phyloP scores from a whole-genome alignment of 2,329 filamentous ascomycete genomes.

The Apiospora phragmitis region DNA sequence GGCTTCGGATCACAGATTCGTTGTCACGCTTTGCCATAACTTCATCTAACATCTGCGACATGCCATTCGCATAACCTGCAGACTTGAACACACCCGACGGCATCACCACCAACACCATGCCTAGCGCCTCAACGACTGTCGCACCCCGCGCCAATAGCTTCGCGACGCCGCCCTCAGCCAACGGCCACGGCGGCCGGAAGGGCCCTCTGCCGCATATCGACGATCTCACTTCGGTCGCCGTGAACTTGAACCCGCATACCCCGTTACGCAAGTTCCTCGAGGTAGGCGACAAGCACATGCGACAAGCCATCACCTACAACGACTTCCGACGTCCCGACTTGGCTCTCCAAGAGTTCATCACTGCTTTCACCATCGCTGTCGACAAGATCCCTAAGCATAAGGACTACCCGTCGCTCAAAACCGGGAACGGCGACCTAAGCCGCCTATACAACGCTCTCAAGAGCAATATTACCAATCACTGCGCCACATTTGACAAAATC shows the following conservation, averaged over 20 bases:
- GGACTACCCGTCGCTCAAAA: conserved; percentile 67
- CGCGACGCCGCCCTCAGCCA: conserved; percentile 11
- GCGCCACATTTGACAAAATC: conserved; percentile 54
- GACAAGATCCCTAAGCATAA: conserved; percentile 75
- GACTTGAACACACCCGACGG: not conserved
- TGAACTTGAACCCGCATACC: conserved; percentile 48
- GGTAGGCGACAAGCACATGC: conserved; percentile 52
- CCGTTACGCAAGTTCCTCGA: conserved; percentile 56
- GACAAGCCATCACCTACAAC: conserved; percentile 61
- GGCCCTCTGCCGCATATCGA: conserved; percentile 53
- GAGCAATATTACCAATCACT: conserved; percentile 48
- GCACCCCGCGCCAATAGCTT: conserved; percentile 18
- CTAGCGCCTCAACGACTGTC: conserved; percentile 18
- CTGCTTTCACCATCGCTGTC: conserved; percentile 76
- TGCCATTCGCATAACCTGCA: not conserved
- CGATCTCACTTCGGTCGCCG: conserved; percentile 48
- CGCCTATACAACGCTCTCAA: conserved; percentile 52
- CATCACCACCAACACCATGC: conserved; percentile 18
- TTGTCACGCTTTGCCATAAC: not conserved
- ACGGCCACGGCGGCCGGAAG: conserved; percentile 25
- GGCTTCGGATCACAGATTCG: not conserved
- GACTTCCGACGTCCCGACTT: conserved; percentile 68
- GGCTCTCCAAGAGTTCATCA: conserved; percentile 82
- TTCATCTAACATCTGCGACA: not conserved
- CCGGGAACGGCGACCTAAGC: conserved; percentile 49